Conservation (phyloP, 352 stramenopile genomes). For the Pythium guiyangense region DNA sequence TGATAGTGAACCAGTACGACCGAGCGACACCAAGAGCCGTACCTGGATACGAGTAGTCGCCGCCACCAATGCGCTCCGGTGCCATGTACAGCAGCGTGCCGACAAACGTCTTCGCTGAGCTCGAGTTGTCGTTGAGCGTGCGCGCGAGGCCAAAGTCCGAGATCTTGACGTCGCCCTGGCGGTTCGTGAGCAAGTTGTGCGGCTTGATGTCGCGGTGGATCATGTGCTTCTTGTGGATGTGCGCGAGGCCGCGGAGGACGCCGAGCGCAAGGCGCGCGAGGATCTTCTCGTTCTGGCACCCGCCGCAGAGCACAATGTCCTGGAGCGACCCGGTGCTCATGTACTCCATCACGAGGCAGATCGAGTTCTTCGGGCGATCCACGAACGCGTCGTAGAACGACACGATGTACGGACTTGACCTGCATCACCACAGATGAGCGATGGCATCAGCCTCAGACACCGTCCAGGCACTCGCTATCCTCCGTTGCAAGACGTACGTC, state of each 20-base stretch:
- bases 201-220: conserved; percentile 93
- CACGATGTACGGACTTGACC: conserved; percentile 86
- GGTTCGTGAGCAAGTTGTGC: conserved; percentile 87
- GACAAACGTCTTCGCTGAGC: conserved; percentile 89
- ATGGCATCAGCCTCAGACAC: too few relatives aligned
- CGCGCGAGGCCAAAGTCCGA: conserved; percentile 84
- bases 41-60: conserved; percentile 88
- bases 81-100: conserved; percentile 94
- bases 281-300: conserved; percentile 82
- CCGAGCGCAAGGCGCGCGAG: conserved; percentile 64
- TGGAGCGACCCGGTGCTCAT: conserved; percentile 90
- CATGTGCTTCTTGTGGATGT: conserved; percentile 87
- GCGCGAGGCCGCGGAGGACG: conserved; percentile 73
- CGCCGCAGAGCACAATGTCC: conserved; percentile 82
- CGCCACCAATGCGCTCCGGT: conserved; percentile 89
- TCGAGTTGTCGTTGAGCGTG: conserved; percentile 71
- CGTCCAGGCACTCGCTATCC: not conserved
- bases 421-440: conserved; percentile 13
- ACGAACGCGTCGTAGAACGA: conserved; percentile 93
- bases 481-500: conserved; percentile 23
- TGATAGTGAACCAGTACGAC: not conserved
- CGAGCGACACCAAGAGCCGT: not conserved
- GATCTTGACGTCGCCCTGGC: conserved; percentile 84
- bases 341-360: conserved; percentile 92
- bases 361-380: conserved; percentile 82